Conservation (phyloP, 805 yeast species). For the Tetrapisispora taiwanensis region DNA sequence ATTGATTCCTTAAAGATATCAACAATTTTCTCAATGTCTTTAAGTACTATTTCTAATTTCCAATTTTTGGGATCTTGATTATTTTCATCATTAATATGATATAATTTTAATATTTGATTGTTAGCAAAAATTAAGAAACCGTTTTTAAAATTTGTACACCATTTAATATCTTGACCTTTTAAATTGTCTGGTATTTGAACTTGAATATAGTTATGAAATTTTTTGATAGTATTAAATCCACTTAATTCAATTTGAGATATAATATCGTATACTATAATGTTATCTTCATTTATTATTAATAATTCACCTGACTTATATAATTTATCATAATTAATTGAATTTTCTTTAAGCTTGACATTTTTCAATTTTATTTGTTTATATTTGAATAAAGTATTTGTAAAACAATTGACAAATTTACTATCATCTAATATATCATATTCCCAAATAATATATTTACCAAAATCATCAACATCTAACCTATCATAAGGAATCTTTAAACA, state of each 20-base stretch:
- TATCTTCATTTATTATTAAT: slow-evolving; percentile 12
- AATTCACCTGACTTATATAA: slow-evolving; percentile 26
- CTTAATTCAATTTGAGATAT: slow-evolving; percentile 17
- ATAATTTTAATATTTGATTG: slow-evolving; percentile 14
- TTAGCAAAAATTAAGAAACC: slow-evolving; percentile 17
- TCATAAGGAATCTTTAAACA: slow-evolving; percentile 22
- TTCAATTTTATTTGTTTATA: slow-evolving; percentile 15
- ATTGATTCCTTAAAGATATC: slow-evolving; percentile 21
- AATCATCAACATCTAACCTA: slow-evolving; percentile 5
- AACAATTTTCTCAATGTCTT: slow-evolving; percentile 22
- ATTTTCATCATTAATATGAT: neutral
- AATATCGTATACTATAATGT: slow-evolving; percentile 19
- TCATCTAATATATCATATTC: slow-evolving; percentile 14
- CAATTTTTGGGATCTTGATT: slow-evolving; percentile 3
- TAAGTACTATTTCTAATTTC: slow-evolving; percentile 10
- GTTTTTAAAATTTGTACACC: slow-evolving; percentile 20
- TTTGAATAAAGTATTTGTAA: slow-evolving; percentile 18
- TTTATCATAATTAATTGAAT: slow-evolving; percentile 6
- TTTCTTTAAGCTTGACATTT: slow-evolving; percentile 8
- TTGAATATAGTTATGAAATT: slow-evolving; percentile 16
- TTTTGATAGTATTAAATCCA: slow-evolving; percentile 19
- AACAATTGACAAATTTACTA: slow-evolving; percentile 6
- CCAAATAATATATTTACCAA: slow-evolving; percentile 20
- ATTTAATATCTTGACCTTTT: slow-evolving; percentile 10
- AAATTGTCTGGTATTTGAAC: slow-evolving; percentile 7